Base-by-base conservation (phyloP, 1,284 basidiomycete species). In the Sutorius eximius region DNA sequence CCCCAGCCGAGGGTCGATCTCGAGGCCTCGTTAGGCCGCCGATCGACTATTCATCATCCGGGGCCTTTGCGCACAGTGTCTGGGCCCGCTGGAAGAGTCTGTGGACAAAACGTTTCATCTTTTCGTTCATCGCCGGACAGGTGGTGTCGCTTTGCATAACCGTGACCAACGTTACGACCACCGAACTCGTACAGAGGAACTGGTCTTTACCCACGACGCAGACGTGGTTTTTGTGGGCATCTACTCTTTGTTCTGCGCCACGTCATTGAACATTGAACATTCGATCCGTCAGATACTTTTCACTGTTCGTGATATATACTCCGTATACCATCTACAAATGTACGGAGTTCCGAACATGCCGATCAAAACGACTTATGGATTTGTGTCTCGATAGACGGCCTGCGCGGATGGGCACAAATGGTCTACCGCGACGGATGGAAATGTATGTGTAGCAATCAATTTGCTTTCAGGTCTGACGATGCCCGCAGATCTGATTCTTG, bases 251-350 rank as follows among this genome's bases (percentile, higher is more conserved):
- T 15, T 40, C 33, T 38, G 27, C n/a, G 18, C 3, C 0, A 18
- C 24, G 24, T 22, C 45, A 27, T 44, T 53, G 12, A 63, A 49
- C 45, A 27, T 44, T 53, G 12, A 63, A 49, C 41, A 10, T 27
- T 48, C 15, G 18, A 11, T 27, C 44, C 16, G 43, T 29, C 61
- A 92, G 90, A 61, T 93, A 94, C 73, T 87, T 91, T 66, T 80
- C 87, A 3, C 66, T 93, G 24, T 90, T 87, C 70, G 51, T 78
- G 22, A 73, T 85, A 51, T 93, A 93, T 67, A 93, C 91, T 16
- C 91, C 91, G 1, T 92, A 91, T 74, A 94, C 91, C 29, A 89
- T 93, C 45, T 93, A 91, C 67, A 75, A 81, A 70, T 91, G 86
- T 88, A 57, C 57, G 81, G 82, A 52, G 29, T 51, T 54, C 7